These are phyloP conservation scores for Xylariaceae sp. DNA, from an alignment of 2,329 filamentous ascomycete species.

Conservation along the genomic window DNA sequence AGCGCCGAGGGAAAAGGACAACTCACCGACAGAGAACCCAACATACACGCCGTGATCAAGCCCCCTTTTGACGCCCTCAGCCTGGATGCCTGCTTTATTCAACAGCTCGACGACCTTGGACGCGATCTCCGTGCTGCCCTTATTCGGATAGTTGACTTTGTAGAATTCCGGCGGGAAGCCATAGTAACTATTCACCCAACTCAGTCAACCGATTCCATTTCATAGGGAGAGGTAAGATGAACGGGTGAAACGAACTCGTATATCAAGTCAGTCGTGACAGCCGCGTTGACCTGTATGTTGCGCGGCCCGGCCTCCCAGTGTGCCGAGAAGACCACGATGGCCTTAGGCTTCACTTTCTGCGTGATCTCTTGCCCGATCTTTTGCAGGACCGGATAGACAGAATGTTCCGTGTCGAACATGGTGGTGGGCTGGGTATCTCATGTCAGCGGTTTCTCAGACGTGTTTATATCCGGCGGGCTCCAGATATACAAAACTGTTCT, in stretches of 20 bases:
- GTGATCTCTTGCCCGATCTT: slow-evolving; percentile 67
- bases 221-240: neutral
- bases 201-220: slow-evolving; percentile 19
- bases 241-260: slow-evolving; percentile 61
- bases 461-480: slow-evolving; percentile 1
- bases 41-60: slow-evolving; percentile 75
- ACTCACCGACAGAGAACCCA: slow-evolving; percentile 52
- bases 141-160: slow-evolving; percentile 61
- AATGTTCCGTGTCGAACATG: slow-evolving; percentile 65
- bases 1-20: neutral
- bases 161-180: slow-evolving; percentile 69
- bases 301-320: slow-evolving; percentile 64
- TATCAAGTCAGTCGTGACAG: slow-evolving; percentile 60
- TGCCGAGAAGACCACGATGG: slow-evolving; percentile 71
- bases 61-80: slow-evolving; percentile 57
- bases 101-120: slow-evolving; percentile 54
- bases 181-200: slow-evolving; percentile 50
- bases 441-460: slow-evolving; percentile 1
- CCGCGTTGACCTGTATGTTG: slow-evolving; percentile 62
- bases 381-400: slow-evolving; percentile 61
- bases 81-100: slow-evolving; percentile 53
- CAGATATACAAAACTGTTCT: neutral
- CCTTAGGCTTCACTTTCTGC: slow-evolving; percentile 63
- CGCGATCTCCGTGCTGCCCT: slow-evolving; percentile 57
- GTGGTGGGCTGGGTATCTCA: slow-evolving; percentile 50